Conservation (phyloP, 2,329 filamentous ascomycete species). For the Aspergillus fumigatiaffinis region DNA sequence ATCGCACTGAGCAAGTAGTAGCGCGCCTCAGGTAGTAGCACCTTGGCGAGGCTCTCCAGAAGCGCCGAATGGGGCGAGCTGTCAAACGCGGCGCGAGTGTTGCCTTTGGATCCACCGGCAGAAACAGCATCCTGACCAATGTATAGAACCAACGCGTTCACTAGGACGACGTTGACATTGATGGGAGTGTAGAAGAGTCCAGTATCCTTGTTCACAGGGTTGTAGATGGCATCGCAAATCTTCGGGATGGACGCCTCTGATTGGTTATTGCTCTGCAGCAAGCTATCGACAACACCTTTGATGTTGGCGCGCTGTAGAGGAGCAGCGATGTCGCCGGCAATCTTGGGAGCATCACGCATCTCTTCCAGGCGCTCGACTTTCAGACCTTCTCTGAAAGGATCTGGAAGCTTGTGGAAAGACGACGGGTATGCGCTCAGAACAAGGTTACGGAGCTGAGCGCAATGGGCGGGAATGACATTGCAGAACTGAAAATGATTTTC, state of each 20-base stretch:
- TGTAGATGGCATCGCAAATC: conserved; percentile 69
- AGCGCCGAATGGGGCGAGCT: conserved; percentile 66
- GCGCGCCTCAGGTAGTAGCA: conserved; percentile 70
- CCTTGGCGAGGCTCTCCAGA: conserved; percentile 71
- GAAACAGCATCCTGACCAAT: conserved; percentile 70
- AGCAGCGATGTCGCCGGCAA: conserved; percentile 59
- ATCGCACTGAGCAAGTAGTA: conserved; percentile 83
- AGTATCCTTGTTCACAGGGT: conserved; percentile 54
- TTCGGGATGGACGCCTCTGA: conserved; percentile 68
- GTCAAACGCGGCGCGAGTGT: conserved; percentile 57
- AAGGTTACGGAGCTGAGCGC: conserved; percentile 82
- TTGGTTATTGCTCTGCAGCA: conserved; percentile 56
- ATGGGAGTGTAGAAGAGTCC: conserved; percentile 65
- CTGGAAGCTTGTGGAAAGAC: conserved; percentile 65
- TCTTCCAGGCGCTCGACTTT: conserved; percentile 76
- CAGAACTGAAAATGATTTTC: conserved; percentile 81
- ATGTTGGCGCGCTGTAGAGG: conserved; percentile 48
- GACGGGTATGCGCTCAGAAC: conserved; percentile 76
- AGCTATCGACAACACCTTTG: conserved; percentile 50
- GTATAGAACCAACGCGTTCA: conserved; percentile 81
- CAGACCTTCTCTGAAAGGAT: conserved; percentile 67
- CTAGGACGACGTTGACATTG: conserved; percentile 64
- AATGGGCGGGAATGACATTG: conserved; percentile 75
- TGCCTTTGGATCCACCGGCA: conserved; percentile 55
- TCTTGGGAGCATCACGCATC: conserved; percentile 62